A percentile compares a stretch with the other conserved stretches of the same genome.
These are phyloP conservation scores for Pilasporangium apinafurcum DNA, from an alignment of 352 stramenopile species.

Conservation along the genomic window DNA sequence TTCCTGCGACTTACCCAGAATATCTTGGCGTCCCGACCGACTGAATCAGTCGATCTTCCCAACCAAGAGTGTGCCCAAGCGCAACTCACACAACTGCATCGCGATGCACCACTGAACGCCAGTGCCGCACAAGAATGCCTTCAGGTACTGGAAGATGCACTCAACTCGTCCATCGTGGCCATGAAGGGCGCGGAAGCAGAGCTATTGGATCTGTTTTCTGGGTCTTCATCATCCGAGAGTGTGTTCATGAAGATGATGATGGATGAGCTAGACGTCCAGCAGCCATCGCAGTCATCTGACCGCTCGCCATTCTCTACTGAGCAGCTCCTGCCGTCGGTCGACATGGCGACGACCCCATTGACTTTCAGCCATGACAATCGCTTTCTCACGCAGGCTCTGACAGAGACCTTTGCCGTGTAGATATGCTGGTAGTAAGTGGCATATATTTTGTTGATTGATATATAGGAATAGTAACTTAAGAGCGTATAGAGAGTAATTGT, in stretches of 20 bases:
- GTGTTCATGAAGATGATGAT: constrained; percentile 5
- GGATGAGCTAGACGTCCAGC: constrained; percentile 8
- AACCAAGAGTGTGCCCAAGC: constrained; percentile 28
- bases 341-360: constrained; percentile 10
- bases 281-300: background rate
- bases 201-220: too few relatives aligned
- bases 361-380: constrained; percentile 7
- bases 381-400: constrained; percentile 10
- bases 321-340: background rate
- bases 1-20: constrained; percentile 36
- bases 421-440: too few relatives aligned
- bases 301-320: constrained; percentile 1
- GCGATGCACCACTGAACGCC: constrained; percentile 8
- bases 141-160: constrained; percentile 16
- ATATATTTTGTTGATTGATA: too few relatives aligned
- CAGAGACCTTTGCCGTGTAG: constrained; percentile 22
- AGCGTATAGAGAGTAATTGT: too few relatives aligned
- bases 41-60: constrained; percentile 8
- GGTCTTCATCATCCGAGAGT: too few relatives aligned
- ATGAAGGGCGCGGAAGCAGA: too few relatives aligned
- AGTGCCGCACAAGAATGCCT: constrained; percentile 19
- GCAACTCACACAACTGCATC: constrained; percentile 34
- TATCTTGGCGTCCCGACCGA: constrained; percentile 12
- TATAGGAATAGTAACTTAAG: too few relatives aligned
- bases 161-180: constrained; percentile 10